These are phyloP conservation scores for Nyssa sinensis DNA, from an alignment of 148 eudicot genomes.

Conservation along the genomic window DNA sequence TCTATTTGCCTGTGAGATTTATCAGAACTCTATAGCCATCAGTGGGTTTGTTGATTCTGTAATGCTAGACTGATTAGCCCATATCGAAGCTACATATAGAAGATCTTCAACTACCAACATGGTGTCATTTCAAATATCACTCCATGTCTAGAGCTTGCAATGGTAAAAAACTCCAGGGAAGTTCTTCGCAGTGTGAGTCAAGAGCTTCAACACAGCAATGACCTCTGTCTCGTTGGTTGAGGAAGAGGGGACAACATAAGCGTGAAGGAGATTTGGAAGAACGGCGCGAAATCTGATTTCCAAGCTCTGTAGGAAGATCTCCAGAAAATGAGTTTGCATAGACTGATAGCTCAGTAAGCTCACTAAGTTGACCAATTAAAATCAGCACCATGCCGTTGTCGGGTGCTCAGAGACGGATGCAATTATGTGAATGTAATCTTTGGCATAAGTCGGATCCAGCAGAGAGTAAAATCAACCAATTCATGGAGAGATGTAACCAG, in stretches of 20 bases:
- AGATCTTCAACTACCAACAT: conserved; percentile 76
- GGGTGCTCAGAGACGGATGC: no score
- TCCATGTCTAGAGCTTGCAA: conserved; percentile 71
- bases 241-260: conserved; percentile 66
- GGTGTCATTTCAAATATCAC: conserved; percentile 74
- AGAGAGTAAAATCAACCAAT: no score
- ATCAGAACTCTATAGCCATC: conserved; percentile 57
- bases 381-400: no score
- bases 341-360: no score
- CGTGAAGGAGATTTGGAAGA: conserved; percentile 69
- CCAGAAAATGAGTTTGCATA: no score
- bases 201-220: conserved; percentile 65
- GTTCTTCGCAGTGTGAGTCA: conserved; percentile 67
- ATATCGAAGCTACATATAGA: conserved; percentile 43
- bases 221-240: conserved; percentile 87
- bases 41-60: conserved; percentile 42
- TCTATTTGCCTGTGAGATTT: conserved; percentile 50
- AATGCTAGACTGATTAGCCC: conserved; percentile 23
- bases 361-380: no score
- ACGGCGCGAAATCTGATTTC: conserved; percentile 73
- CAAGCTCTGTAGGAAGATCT: no score
- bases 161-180: conserved; percentile 84
- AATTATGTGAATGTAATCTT: no score
- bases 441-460: no score
- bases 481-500: no score